Evolutionary conservation across 2,329 filamentous ascomycete genomes (phyloP).

Genomic region (Stachybotrys elegans): DNA sequence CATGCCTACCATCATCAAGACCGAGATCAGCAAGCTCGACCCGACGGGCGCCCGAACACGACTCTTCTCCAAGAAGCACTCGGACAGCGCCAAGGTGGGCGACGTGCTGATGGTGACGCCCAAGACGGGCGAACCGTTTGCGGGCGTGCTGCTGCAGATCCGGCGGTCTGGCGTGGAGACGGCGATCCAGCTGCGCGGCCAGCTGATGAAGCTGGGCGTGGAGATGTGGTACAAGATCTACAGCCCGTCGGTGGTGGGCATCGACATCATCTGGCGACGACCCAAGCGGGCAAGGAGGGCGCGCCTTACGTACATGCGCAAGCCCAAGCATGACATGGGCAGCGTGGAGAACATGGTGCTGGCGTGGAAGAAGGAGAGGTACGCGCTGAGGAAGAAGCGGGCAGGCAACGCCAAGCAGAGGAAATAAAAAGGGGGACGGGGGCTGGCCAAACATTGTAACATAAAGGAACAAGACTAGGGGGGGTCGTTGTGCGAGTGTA

Average conservation of each 20-base stretch:
- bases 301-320: constrained; percentile 83
- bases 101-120: constrained; percentile 90
- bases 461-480: too few relatives aligned
- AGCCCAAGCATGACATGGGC: constrained; percentile 82
- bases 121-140: constrained; percentile 76
- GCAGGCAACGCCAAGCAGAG: constrained; percentile 7
- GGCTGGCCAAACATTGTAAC: too few relatives aligned
- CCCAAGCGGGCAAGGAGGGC: constrained; percentile 82
- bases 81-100: constrained; percentile 74
- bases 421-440: too few relatives aligned
- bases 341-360: constrained; percentile 75
- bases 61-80: constrained; percentile 74
- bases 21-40: constrained; percentile 73
- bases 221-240: constrained; percentile 99
- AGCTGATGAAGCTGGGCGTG: constrained; percentile 79
- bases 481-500: too few relatives aligned
- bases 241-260: constrained; percentile 79
- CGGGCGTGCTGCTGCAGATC: constrained; percentile 83
- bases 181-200: constrained; percentile 77
- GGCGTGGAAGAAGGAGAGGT: constrained; percentile 42
- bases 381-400: constrained; percentile 32
- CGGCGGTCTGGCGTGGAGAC: constrained; percentile 85
- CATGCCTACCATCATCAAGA: constrained; percentile 58
- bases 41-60: constrained; percentile 75
- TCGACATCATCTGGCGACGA: constrained; percentile 87